Evolutionary conservation across 2,329 filamentous ascomycete genomes (phyloP).

Genomic region (Pseudopyricularia javanii): DNA sequence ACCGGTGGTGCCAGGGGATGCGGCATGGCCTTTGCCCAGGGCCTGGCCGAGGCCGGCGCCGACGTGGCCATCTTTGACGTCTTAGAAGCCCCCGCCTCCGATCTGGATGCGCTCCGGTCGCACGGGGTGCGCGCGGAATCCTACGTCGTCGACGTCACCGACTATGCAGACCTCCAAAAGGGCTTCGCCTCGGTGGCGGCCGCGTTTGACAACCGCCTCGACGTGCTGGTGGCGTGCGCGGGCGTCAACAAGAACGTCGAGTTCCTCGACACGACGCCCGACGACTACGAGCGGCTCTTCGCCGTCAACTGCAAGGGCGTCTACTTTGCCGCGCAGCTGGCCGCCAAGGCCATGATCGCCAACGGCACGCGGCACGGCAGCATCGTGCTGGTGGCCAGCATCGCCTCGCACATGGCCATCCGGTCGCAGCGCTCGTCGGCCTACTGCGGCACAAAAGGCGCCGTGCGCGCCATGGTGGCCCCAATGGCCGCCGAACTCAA

Average conservation of each 20-base stretch:
- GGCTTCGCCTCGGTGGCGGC: constrained; percentile 47
- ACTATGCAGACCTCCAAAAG: constrained; percentile 44
- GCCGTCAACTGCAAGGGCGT: constrained; percentile 59
- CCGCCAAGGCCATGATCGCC: constrained; percentile 47
- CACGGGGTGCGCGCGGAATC: constrained; percentile 55
- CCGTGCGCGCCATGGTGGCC: constrained; percentile 48
- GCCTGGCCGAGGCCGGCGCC: constrained; percentile 61
- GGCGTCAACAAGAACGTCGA: constrained; percentile 42
- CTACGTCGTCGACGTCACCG: constrained; percentile 53
- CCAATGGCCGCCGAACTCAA: constrained; percentile 55
- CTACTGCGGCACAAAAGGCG: constrained; percentile 57
- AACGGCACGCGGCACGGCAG: constrained; percentile 25
- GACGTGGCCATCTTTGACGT: constrained; percentile 29
- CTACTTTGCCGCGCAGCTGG: constrained; percentile 58
- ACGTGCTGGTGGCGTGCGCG: constrained; percentile 8
- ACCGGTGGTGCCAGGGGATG: constrained; percentile 62
- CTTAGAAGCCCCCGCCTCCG: constrained; percentile 47
- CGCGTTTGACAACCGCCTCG: constrained; percentile 28
- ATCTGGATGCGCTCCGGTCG: constrained; percentile 47
- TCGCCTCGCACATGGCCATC: constrained; percentile 37
- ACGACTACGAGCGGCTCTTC: constrained; percentile 47
- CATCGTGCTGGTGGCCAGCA: constrained; percentile 44
- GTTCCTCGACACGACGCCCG: constrained; percentile 52
- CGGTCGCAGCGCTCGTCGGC: constrained; percentile 50
- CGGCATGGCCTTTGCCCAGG: constrained; percentile 63